Conservation (phyloP, 1,284 basidiomycete genomes). For the Papiliotrema fonsecae region DNA sequence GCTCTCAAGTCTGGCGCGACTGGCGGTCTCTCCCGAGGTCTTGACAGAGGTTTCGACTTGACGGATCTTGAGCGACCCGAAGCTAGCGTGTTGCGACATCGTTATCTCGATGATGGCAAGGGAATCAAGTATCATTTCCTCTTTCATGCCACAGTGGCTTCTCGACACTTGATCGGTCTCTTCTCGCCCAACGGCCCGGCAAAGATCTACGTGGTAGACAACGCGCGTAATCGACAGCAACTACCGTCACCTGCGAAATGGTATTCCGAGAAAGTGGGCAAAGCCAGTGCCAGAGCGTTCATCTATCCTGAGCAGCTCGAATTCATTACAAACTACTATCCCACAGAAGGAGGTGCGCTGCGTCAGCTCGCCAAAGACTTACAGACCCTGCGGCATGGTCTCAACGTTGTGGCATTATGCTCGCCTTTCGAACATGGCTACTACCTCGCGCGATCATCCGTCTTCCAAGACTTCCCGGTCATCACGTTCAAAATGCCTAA, state of each 20-base stretch:
- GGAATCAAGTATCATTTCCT: slow-evolving; percentile 80
- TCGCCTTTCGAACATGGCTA: slow-evolving; percentile 80
- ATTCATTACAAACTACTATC: slow-evolving; percentile 70
- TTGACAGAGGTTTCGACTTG: slow-evolving; percentile 81
- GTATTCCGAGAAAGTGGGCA: slow-evolving; percentile 60
- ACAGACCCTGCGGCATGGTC: slow-evolving; percentile 55
- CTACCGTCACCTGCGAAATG: slow-evolving; percentile 70
- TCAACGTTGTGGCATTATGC: slow-evolving; percentile 71
- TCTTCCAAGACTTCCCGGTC: slow-evolving; percentile 79
- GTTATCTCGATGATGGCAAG: slow-evolving; percentile 71
- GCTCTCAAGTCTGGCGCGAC: slow-evolving; percentile 59
- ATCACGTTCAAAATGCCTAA: slow-evolving; percentile 76
- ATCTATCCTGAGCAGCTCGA: slow-evolving; percentile 67
- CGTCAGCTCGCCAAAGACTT: slow-evolving; percentile 88
- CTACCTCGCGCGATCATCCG: slow-evolving; percentile 71
- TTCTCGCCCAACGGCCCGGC: slow-evolving; percentile 71
- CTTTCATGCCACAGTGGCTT: slow-evolving; percentile 77
- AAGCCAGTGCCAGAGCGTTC: slow-evolving; percentile 53
- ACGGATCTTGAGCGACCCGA: slow-evolving; percentile 67
- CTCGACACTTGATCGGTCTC: slow-evolving; percentile 84
- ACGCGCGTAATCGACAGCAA: slow-evolving; percentile 74
- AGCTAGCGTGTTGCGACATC: slow-evolving; percentile 58
- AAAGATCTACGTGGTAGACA: slow-evolving; percentile 85
- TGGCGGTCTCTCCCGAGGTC: slow-evolving; percentile 75
- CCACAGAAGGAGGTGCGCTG: slow-evolving; percentile 71